Base-by-base conservation (phyloP, 495 filamentous ascomycete species). In the Xylaria scruposa region DNA sequence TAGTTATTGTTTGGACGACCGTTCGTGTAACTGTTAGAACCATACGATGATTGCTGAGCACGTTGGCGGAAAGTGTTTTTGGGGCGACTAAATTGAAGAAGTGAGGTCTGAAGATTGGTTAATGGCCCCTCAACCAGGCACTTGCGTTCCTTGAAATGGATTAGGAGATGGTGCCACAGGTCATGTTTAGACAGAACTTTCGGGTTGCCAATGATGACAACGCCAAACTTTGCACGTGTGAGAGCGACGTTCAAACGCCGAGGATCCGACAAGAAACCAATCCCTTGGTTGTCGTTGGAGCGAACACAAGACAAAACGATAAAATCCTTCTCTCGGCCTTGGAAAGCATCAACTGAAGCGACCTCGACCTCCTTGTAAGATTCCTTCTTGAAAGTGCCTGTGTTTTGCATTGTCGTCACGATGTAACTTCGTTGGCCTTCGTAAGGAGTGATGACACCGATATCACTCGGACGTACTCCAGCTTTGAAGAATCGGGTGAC, bases 401-500 rank as follows among this genome's bases (percentile, higher is more conserved):
- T 97, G 70, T 95, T 93, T 81, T 98, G 97, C 96, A 99, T 99
- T 9, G 95, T 97, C 78, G 93, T 97, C 64, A 99, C 96, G 73
- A 99, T 94, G 79, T 97, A 99, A 81, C 95, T 98, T 67, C 96
- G 92, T 83, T 99, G 96, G 64, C 96, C 96, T 83, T 99, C 96
- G 80, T 99, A 99, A 21, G 96, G 96, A 24, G 96, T 99, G 74
- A 99, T 98, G 77, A 99, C 95, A 84, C 96, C 96, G 78, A 99
- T 98, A 72, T 93, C 93, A 49, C 85, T 83, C 1, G 96, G 95
- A 75, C 94, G 91, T 44, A 99, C 95, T 66, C 96, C 96, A n/a
- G 96, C 96, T 80, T 97, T 98, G 90, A 99, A 98, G 86, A 99
- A 99, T 61, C 97, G 92, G 6, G 95, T 97, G 54, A 98, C 92